These are phyloP conservation scores for Fonsecaea multimorphosa DNA, from an alignment of 2,329 filamentous ascomycete species.

Conservation along the genomic window DNA sequence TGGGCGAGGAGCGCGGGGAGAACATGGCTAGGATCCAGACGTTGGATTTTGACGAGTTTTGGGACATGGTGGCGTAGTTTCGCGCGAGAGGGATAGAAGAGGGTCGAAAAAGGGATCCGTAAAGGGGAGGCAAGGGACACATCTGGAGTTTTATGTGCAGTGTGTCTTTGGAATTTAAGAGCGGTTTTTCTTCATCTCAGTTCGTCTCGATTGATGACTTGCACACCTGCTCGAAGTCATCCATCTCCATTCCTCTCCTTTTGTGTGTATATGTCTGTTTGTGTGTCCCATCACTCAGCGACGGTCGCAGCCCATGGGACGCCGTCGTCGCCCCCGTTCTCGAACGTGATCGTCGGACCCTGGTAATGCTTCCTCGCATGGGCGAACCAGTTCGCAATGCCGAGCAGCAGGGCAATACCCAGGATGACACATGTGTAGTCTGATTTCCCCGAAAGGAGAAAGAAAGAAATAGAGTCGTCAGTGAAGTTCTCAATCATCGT, in stretches of 20 bases:
- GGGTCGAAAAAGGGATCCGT: no score
- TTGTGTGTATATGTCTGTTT: no score
- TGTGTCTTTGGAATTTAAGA: no score
- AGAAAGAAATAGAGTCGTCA: no score
- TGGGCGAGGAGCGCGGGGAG: conserved; percentile 50
- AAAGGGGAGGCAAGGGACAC: no score
- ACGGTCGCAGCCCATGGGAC: neutral
- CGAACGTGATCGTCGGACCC: conserved; percentile 19
- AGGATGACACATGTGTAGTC: conserved; percentile 27
- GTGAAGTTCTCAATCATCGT: no score
- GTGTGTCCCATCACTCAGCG: neutral
- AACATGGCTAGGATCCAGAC: conserved; percentile 33
- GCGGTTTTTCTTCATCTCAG: no score
- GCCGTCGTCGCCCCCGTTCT: neutral
- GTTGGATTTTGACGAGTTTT: conserved; percentile 23
- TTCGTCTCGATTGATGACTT: no score
- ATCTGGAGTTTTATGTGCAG: no score
- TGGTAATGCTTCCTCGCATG: conserved; percentile 23
- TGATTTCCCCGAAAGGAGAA: neutral
- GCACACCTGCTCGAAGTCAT: neutral
- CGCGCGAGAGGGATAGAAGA: no score
- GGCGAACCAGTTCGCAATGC: conserved; percentile 22
- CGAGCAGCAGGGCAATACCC: conserved; percentile 19
- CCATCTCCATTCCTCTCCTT: neutral
- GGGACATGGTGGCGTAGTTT: conserved; percentile 19